Base-by-base conservation (phyloP, 2,329 filamentous ascomycete genomes). In the Ilyonectria mors-panacis region DNA sequence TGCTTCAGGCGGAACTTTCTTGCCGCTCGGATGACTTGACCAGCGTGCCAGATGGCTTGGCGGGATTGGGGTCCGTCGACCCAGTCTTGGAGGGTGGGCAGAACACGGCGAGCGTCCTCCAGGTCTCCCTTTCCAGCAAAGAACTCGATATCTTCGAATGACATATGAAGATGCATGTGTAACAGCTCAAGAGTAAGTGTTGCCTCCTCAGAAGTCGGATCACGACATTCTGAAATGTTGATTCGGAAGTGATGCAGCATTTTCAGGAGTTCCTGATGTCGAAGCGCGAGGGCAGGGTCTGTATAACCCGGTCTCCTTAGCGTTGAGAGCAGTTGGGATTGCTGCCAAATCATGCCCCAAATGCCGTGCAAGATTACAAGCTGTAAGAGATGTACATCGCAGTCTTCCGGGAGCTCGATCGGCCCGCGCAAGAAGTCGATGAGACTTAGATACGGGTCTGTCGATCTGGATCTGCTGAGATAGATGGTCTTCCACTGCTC, bases 341-440 rank as follows among this genome's bases (percentile, higher is more conserved):
- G 59, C 33, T 69, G 67, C 67, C 67, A 69, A 4, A 69, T 50
- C 60, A 69, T 69, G 7, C 67, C 67, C 67, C 67, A 69, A 51
- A 69, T 62, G 4, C 65, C 67, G 8, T 33, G 50, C 6, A 69
- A 47, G 26, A 69, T 53, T 15, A 69, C 61, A 2, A 65, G 53
- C 1, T 53, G 55, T 12, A 55, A 67, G 15, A 69, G 59, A 5
- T 67, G 51, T 1, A 62, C 35, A 28, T 67, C 67, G 35, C 58
- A 69, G 7, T 60, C 57, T 2, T 64, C 60, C 4, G 59, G 59
- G 10, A 67, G 59, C 53, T 69, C 67, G 17, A 63, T 53, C 3
- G 67, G 62, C 6, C 58, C 59, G 7, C 65, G 67, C 12, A 69
- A 23, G 12, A 64, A 69, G 19, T 65, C 56, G n/a, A 62, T 35